phyloP scores from a whole-genome alignment of 805 yeast species.

The Brettanomyces nanus region DNA sequence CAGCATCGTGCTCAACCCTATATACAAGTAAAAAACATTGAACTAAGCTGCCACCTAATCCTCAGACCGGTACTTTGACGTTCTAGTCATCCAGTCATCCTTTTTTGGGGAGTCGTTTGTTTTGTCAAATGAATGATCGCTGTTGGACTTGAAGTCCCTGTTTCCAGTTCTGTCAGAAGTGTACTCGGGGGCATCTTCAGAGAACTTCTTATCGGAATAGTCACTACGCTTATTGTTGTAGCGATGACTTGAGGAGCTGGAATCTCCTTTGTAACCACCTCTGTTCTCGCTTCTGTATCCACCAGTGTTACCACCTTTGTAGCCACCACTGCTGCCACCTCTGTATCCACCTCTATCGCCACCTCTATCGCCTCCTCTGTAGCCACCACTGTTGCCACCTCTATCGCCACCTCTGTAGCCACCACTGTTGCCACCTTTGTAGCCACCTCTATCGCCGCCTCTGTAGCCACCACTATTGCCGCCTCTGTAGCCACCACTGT shows the following conservation, averaged over 20 bases:
- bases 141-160: background rate
- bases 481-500: constrained; percentile 4
- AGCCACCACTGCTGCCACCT: constrained; percentile 5
- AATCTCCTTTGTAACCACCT: constrained; percentile 6
- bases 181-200: too few relatives aligned
- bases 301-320: constrained; percentile 1
- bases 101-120: background rate
- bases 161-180: constrained; percentile 1
- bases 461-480: constrained; percentile 3
- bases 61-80: too few relatives aligned
- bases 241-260: background rate
- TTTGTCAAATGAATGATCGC: background rate
- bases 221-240: background rate
- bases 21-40: too few relatives aligned
- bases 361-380: constrained; percentile 6
- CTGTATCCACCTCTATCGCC: constrained; percentile 6
- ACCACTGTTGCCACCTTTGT: constrained; percentile 6
- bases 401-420: constrained; percentile 16
- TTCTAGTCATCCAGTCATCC: background rate
- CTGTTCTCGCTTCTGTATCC: constrained; percentile 6
- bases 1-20: background rate
- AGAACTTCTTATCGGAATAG: background rate
- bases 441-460: constrained; percentile 7
- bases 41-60: too few relatives aligned
- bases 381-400: constrained; percentile 9